Evolutionary conservation across 1,139 yeast genomes (phyloP), one percentile per base, ranked within the genome.

Genomic region (Hemisphaericaspora lyxosophila): DNA sequence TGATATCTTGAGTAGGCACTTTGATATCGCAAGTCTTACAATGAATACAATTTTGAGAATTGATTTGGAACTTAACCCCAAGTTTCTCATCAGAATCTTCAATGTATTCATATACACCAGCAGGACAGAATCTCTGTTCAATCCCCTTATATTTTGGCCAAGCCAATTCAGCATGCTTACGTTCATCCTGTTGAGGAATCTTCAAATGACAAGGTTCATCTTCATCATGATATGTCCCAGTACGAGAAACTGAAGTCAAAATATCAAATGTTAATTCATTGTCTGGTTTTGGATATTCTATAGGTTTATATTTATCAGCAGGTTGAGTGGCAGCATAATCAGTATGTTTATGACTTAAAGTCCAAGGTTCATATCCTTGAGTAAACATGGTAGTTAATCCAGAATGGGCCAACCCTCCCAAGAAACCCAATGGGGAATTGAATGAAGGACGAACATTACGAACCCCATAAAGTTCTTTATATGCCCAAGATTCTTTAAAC

Each of bases 11-110:
- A 0, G 88, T 73, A 7, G 98, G 98, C 12, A 85, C 94, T 64
- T 92, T 92, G 59, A 92, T 92, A 63, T 92, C 98, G 69, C 98
- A 92, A 1, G 97, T 90, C 65, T 92, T 92, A 68, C 98, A 92
- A 62, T 92, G 98, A 48, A 92, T 89, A 68, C 98, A 92, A 64
- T 92, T 92, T 62, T 92, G 98, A 16, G 95, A 78, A 64, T 92
- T 92, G 61, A 92, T 90, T 60, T 88, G 94, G 66, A 92, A 90
- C 53, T 80, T 75, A 22, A 88, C 95, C 4, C 94, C 94, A 29
- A 69, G 50, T 8, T 67, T 60, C 39, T 78, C 74, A 11, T 57
- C 57, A 37, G 75, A 80, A 54, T 85, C 94, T 44, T 84, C 84
- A 18, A 88, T 72, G 55, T 88, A 92, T 62, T 92, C 98, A 59